Evolutionary conservation across 306 rosid species (phyloP).

Genomic region (Prunus campanulata): DNA sequence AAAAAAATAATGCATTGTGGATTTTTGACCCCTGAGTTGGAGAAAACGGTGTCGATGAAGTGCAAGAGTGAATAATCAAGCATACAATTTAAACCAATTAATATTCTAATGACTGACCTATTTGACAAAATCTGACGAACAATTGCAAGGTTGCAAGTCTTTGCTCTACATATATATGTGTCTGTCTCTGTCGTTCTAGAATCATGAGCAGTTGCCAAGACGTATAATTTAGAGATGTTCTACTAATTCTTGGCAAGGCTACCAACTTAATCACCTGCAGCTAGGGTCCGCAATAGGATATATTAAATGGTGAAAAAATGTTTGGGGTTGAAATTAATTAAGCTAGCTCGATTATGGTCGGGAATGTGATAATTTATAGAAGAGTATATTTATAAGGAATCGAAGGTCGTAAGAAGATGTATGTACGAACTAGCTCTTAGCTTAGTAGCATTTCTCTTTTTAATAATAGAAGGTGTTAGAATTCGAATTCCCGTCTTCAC

Average conservation of each 20-base stretch:
- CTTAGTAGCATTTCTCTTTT: too few relatives aligned
- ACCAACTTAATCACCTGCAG: not conserved
- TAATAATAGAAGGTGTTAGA: too few relatives aligned
- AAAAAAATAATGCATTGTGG: too few relatives aligned
- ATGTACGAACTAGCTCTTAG: too few relatives aligned
- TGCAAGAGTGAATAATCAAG: constrained; percentile 13
- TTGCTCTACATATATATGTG: too few relatives aligned
- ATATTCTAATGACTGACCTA: constrained; percentile 1
- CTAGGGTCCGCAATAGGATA: not conserved
- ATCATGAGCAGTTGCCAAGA: not conserved
- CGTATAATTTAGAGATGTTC: not conserved
- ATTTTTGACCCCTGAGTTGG: not conserved
- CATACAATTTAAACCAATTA: constrained; percentile 13
- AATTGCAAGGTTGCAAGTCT: not conserved
- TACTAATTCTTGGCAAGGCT: not conserved
- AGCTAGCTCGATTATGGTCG: too few relatives aligned
- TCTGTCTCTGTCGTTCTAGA: not conserved
- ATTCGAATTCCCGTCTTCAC: too few relatives aligned
- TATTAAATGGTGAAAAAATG: not conserved
- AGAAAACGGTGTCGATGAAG: constrained; percentile 23
- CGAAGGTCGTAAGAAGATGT: too few relatives aligned
- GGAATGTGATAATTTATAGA: too few relatives aligned
- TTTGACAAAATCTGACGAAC: not conserved
- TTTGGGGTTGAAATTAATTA: not conserved
- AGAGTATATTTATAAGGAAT: too few relatives aligned